Conservation (phyloP, 129 eudicot species). For the sunflower (Helianthus annuus) region HanXRQr2.0-SUNRISE NC_035445.2:172060801-172061300, state of each 20-base stretch:
- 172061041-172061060: conserved; percentile 29
- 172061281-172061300: background rate
- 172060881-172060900: conserved; percentile 31
- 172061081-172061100: conserved; percentile 8
- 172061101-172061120: background rate
- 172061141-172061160: too few species aligned
- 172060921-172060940: conserved; percentile 25
- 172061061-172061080: conserved; percentile 27
- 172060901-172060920: conserved; percentile 8
- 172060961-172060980: conserved; percentile 31
- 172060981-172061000: conserved; percentile 12
- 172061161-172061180: too few species aligned
- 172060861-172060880: conserved; percentile 34
- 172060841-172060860: conserved; percentile 25
- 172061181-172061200: too few species aligned
- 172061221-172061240: too few species aligned
- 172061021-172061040: background rate
- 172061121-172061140: background rate
- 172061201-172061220: too few species aligned
- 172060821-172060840: background rate
- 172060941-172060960: conserved; percentile 30
- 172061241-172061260: too few species aligned
- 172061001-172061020: background rate
- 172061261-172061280: background rate
- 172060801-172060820: too few species aligned